These are phyloP conservation scores for Zoysia japonica DNA, from an alignment of 176 grass and related monocot genomes.

Conservation along the genomic window DNA sequence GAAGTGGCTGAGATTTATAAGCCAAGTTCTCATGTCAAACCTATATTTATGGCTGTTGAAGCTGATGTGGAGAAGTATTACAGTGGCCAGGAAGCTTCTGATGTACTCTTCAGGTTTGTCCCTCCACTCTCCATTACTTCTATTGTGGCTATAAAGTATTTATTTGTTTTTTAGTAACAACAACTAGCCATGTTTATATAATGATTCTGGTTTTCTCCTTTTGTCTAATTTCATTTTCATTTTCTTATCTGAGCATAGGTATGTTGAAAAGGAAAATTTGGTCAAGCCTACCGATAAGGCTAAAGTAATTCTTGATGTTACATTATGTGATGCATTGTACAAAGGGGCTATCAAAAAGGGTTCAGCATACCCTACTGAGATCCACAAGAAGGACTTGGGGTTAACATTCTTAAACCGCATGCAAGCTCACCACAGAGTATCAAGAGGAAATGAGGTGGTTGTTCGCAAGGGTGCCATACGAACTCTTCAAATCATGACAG, in stretches of 20 bases:
- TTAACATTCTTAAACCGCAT: conserved; percentile 78
- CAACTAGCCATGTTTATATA: background rate
- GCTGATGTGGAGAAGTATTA: conserved; percentile 81
- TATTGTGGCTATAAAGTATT: background rate
- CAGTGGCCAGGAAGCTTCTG: conserved; percentile 74
- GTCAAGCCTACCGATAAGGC: conserved; percentile 77
- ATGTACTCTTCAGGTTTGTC: conserved; percentile 78
- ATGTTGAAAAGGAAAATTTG: conserved; percentile 95
- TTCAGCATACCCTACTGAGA: conserved; percentile 65
- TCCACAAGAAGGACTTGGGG: conserved; percentile 87
- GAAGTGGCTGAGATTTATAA: conserved; percentile 89
- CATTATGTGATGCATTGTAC: conserved; percentile 89
- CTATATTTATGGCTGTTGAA: conserved; percentile 71
- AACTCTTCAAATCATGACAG: conserved; percentile 89
- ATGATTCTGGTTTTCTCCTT: conserved; percentile 2
- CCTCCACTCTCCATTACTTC: background rate
- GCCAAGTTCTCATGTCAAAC: conserved; percentile 83
- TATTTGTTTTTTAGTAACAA: background rate
- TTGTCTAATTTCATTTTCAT: conserved; percentile 26
- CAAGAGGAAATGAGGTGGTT: conserved; percentile 64
- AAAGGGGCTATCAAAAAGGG: conserved; percentile 96
- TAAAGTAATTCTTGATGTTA: conserved; percentile 69
- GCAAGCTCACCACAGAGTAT: conserved; percentile 79
- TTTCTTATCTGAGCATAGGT: conserved; percentile 51
- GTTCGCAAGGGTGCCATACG: conserved; percentile 78